These are phyloP conservation scores for Dentipellis fragilis DNA, from an alignment of 768 basidiomycete species.

Conservation along the genomic window DNA sequence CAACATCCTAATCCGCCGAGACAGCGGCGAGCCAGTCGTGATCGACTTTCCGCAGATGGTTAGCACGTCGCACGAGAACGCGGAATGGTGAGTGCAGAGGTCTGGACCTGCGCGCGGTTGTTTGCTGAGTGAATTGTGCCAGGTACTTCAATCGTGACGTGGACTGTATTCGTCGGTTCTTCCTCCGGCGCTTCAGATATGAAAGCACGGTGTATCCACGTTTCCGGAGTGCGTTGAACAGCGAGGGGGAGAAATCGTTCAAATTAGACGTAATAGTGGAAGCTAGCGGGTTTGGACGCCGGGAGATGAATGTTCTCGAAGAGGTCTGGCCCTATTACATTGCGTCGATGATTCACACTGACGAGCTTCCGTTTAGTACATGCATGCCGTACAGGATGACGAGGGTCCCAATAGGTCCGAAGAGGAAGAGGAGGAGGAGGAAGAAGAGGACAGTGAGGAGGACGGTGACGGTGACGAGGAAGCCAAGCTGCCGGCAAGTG, in stretches of 20 bases:
- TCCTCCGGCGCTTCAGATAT: conserved; percentile 83
- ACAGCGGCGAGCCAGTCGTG: conserved; percentile 68
- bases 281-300: conserved; percentile 86
- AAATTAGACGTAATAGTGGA: conserved; percentile 84
- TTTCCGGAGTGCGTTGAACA: conserved; percentile 57
- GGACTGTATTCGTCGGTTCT: conserved; percentile 90
- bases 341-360: neutral
- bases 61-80: conserved; percentile 91
- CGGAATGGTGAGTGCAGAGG: conserved; percentile 75
- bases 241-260: conserved; percentile 41
- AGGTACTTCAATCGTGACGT: conserved; percentile 99
- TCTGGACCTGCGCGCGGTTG: neutral
- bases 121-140: conserved; percentile 4
- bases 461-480: neutral
- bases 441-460: conserved; percentile 11
- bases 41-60: conserved; percentile 99
- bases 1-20: conserved; percentile 87
- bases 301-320: conserved; percentile 74
- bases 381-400: conserved; percentile 15
- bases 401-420: conserved; percentile 15
- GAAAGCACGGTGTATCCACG: conserved; percentile 85
- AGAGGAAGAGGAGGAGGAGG: conserved; percentile 17
- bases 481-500: no score
- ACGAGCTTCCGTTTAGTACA: conserved; percentile 13
- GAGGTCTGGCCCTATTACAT: conserved; percentile 43